phyloP scores from a whole-genome alignment of 2,329 filamentous ascomycete species.

The Fusarium burgessii region DNA sequence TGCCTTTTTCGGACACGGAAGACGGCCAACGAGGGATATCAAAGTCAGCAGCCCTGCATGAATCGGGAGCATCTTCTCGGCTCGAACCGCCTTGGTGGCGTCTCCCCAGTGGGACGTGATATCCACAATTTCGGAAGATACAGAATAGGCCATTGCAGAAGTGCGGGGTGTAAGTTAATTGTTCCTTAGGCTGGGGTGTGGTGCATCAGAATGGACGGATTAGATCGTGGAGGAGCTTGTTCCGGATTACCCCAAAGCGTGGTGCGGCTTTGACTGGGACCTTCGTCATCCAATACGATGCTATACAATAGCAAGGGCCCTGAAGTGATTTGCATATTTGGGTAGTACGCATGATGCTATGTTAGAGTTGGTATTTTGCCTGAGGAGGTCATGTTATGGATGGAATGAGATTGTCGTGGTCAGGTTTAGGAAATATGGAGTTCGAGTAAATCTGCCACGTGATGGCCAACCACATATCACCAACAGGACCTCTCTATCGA shows the following conservation, averaged over 20 bases:
- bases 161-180: constrained; percentile 34
- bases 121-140: constrained; percentile 26
- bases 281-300: constrained; percentile 30
- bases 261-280: constrained; percentile 14
- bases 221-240: constrained; percentile 40
- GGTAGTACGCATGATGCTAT: constrained; percentile 13
- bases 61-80: constrained; percentile 30
- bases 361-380: constrained; percentile 2
- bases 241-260: constrained; percentile 45
- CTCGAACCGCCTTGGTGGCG: constrained; percentile 38
- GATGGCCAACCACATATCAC: constrained; percentile 14
- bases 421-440: not conserved
- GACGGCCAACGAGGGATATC: constrained; percentile 1
- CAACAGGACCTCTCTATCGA: not conserved
- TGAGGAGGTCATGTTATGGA: not conserved
- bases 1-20: constrained; percentile 22
- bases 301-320: constrained; percentile 16
- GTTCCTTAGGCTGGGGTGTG: constrained; percentile 4
- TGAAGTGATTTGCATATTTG: constrained; percentile 14
- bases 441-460: constrained; percentile 18
- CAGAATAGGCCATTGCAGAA: constrained; percentile 17
- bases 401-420: constrained; percentile 14
- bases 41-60: constrained; percentile 11
- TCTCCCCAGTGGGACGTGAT: constrained; percentile 21
- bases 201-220: constrained; percentile 27